Evolutionary conservation across 2,329 filamentous ascomycete genomes (phyloP).

Genomic region (Metarhizium anisopliae): DNA sequence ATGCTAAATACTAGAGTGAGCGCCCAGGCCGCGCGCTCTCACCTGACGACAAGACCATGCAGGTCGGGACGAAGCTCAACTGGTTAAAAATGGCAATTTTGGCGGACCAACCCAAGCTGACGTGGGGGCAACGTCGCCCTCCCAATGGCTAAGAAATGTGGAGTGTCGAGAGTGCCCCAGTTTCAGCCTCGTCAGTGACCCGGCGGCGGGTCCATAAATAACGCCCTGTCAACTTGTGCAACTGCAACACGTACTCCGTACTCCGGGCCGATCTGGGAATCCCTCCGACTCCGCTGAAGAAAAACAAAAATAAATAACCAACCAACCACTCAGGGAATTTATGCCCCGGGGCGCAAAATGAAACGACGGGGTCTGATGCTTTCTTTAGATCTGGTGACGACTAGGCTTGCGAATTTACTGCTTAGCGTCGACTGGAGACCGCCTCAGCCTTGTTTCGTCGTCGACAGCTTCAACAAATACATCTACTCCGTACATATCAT

Average conservation of each 20-base stretch:
- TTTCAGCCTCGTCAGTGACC: neutral
- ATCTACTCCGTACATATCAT: too few relatives aligned
- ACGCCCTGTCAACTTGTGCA: too few relatives aligned
- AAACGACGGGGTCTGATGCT: neutral
- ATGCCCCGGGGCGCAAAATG: too few relatives aligned
- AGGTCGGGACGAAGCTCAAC: neutral
- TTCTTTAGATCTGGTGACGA: neutral
- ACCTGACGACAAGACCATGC: conserved; percentile 12
- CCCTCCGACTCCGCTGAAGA: too few relatives aligned
- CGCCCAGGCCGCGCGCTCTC: conserved; percentile 1
- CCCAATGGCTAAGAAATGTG: too few relatives aligned
- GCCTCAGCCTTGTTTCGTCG: too few relatives aligned
- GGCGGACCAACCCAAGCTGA: neutral
- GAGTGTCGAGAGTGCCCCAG: neutral
- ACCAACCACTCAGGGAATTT: too few relatives aligned
- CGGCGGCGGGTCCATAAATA: too few relatives aligned
- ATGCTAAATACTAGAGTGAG: neutral
- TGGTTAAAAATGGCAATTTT: neutral
- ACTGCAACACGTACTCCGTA: neutral
- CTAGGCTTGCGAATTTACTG: neutral
- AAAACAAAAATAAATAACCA: too few relatives aligned
- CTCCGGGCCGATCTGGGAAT: neutral
- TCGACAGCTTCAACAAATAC: too few relatives aligned
- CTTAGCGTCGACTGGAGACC: too few relatives aligned
- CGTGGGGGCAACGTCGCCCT: neutral